phyloP scores from a whole-genome alignment of 768 basidiomycete species.

The Clitopilus hobsonii region DNA sequence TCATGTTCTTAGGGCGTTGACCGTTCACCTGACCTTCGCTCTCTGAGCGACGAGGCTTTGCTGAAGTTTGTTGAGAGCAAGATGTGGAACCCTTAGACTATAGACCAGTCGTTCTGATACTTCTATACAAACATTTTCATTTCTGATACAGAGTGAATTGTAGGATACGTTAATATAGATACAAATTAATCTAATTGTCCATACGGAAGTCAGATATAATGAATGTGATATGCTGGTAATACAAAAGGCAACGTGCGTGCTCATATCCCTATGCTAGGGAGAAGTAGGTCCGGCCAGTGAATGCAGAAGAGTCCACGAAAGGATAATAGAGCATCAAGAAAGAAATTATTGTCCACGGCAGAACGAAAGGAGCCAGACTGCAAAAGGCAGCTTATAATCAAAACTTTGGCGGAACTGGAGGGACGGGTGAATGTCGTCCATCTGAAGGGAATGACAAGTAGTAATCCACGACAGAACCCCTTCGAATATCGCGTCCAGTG shows the following conservation, averaged over 20 bases:
- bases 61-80: constrained; percentile 48
- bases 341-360: no score
- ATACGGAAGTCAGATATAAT: neutral
- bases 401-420: constrained; percentile 1
- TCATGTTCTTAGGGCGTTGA: constrained; percentile 44
- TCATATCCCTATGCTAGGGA: no score
- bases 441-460: constrained; percentile 2
- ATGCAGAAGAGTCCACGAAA: neutral
- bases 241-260: neutral
- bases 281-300: neutral
- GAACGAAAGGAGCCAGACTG: neutral
- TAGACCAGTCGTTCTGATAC: neutral
- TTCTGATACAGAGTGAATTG: neutral
- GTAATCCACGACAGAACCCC: constrained; percentile 13
- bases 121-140: neutral
- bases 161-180: neutral
- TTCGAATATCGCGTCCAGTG: constrained; percentile 21
- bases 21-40: constrained; percentile 45
- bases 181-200: neutral
- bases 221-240: neutral
- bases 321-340: no score
- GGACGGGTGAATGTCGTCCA: neutral
- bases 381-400: neutral
- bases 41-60: constrained; percentile 52
- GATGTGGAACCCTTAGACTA: constrained; percentile 65